Conservation (phyloP, 768 basidiomycete genomes). For the Dacryopinax primogenitus region DNA sequence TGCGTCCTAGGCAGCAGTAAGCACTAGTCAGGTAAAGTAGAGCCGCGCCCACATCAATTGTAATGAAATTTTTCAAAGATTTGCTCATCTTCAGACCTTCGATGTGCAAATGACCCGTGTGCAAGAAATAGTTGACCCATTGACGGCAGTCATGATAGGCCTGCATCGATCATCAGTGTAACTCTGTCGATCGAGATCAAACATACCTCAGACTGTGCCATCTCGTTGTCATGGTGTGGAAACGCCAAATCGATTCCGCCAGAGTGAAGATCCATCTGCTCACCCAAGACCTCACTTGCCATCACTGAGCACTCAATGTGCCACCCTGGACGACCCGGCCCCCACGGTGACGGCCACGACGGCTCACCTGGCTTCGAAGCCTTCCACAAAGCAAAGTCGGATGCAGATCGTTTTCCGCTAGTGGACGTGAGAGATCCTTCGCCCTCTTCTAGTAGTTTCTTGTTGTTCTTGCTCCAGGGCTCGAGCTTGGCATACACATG, state of each 20-base stretch:
- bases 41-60: conserved; percentile 41
- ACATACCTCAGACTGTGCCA: conserved; percentile 84
- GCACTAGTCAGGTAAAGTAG: neutral
- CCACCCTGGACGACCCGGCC: conserved; percentile 91
- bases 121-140: conserved; percentile 99
- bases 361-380: conserved; percentile 93
- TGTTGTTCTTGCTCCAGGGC: conserved; percentile 91
- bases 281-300: conserved; percentile 81
- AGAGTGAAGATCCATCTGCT: conserved; percentile 93
- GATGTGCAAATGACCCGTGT: conserved; percentile 96
- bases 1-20: conserved; percentile 10
- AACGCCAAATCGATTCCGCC: conserved; percentile 97
- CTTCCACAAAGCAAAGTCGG: conserved; percentile 98
- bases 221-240: conserved; percentile 98
- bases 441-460: conserved; percentile 75
- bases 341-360: conserved; percentile 94
- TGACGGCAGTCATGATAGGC: conserved; percentile 82
- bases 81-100: conserved; percentile 99
- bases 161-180: conserved; percentile 31
- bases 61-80: conserved; percentile 97
- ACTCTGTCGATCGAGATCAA: neutral
- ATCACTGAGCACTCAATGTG: conserved; percentile 99
- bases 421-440: conserved; percentile 60
- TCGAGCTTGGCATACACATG: conserved; percentile 91
- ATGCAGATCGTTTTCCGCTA: conserved; percentile 56